Conservation (phyloP, 768 basidiomycete species). For the Kwoniella dendrophila region DNA sequence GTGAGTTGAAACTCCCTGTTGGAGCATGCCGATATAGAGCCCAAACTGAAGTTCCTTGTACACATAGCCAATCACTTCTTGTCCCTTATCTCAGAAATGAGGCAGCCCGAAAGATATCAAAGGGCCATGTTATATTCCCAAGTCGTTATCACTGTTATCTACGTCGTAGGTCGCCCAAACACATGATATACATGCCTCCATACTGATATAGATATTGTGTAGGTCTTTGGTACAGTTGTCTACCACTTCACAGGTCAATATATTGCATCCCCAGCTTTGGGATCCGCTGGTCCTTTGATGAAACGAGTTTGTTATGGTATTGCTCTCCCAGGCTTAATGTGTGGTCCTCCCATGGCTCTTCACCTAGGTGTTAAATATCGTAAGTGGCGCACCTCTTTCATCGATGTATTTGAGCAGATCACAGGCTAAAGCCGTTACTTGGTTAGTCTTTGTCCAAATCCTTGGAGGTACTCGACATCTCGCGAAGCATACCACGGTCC, state of each 20-base stretch:
- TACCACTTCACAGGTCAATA: slow-evolving; percentile 48
- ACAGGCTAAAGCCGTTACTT: neutral
- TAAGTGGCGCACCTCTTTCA: neutral
- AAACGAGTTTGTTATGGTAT: slow-evolving; percentile 47
- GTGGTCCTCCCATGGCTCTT: slow-evolving; percentile 28
- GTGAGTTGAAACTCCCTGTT: too few relatives aligned
- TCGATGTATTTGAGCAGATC: neutral
- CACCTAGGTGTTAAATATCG: slow-evolving; percentile 14
- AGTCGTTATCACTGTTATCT: slow-evolving; percentile 39
- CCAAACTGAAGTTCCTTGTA: too few relatives aligned
- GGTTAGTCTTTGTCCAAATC: slow-evolving; percentile 37
- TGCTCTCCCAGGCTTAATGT: slow-evolving; percentile 36
- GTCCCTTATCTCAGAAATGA: slow-evolving; percentile 54
- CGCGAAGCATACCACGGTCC: slow-evolving; percentile 26
- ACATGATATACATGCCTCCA: neutral
- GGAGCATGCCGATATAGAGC: too few relatives aligned
- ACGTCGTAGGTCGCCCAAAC: slow-evolving; percentile 27
- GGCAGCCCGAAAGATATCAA: slow-evolving; percentile 49
- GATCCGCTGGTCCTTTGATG: slow-evolving; percentile 46
- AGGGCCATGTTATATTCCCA: slow-evolving; percentile 46
- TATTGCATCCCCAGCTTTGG: slow-evolving; percentile 53
- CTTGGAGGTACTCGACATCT: slow-evolving; percentile 38
- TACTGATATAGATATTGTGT: neutral
- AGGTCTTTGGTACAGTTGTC: slow-evolving; percentile 47
- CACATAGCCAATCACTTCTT: slow-evolving; percentile 34